A percentile compares a stretch with the other conserved stretches of the same genome.
Evolutionary conservation across 2,329 filamentous ascomycete species (phyloP).

Genomic region (Kalaharituber pfeilii): DNA sequence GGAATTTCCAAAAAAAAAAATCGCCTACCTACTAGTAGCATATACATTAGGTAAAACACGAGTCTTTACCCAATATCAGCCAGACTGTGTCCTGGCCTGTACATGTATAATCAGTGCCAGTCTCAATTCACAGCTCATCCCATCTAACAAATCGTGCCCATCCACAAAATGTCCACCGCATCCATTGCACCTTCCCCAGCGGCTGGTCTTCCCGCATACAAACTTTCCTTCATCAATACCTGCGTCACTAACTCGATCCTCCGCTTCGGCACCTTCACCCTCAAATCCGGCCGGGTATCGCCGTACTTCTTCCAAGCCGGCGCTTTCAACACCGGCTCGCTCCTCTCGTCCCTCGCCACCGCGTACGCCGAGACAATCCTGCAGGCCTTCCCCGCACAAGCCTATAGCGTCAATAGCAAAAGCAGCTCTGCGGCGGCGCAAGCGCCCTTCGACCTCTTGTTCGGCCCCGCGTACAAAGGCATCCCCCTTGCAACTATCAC

Average conservation of each 20-base stretch:
- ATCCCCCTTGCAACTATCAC: constrained; percentile 75
- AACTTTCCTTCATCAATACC: constrained; percentile 53
- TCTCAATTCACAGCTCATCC: no score
- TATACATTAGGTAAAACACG: no score
- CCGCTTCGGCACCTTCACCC: constrained; percentile 66
- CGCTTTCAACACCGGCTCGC: constrained; percentile 77
- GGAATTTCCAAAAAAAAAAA: no score
- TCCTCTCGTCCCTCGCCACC: constrained; percentile 85
- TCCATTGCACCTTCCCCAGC: no score
- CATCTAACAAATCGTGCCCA: no score
- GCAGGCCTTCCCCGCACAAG: constrained; percentile 55
- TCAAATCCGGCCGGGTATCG: constrained; percentile 81
- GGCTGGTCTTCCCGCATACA: constrained; percentile 50
- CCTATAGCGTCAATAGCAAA: constrained; percentile 68
- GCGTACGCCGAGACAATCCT: constrained; percentile 93
- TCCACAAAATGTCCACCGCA: no score
- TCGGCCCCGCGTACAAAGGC: constrained; percentile 91
- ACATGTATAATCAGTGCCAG: no score
- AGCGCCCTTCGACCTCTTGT: constrained; percentile 66
- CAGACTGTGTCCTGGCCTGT: no score
- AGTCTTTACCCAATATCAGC: no score
- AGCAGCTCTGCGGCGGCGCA: no score
- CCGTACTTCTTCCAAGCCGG: constrained; percentile 98
- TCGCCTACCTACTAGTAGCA: no score
- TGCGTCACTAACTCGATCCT: constrained; percentile 52